phyloP scores from a whole-genome alignment of 805 yeast genomes.

The Yamadazyma kitorensis region DNA sequence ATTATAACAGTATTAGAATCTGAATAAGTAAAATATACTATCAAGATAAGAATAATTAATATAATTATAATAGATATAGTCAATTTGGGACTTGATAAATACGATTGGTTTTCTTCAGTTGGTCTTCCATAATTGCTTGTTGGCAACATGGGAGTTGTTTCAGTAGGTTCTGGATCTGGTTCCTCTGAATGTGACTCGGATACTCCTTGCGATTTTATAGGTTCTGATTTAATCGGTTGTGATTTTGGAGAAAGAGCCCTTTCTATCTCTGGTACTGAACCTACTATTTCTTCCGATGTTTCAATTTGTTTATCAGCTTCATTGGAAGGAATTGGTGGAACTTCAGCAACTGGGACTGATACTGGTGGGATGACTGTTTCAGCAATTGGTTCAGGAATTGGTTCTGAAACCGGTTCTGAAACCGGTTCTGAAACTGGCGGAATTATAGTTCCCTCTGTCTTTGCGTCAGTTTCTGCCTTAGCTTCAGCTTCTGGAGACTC shows the following conservation, averaged over 20 bases:
- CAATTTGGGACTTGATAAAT: conserved; percentile 10
- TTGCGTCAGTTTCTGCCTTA: background rate
- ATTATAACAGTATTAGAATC: conserved; percentile 11
- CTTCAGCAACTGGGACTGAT: too few relatives aligned
- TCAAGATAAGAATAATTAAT: conserved; percentile 10
- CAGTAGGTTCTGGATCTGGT: conserved; percentile 4
- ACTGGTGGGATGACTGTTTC: too few relatives aligned
- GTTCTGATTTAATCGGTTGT: background rate
- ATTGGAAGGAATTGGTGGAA: background rate
- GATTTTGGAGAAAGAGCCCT: background rate
- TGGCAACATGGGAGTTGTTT: conserved; percentile 5
- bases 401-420: too few relatives aligned
- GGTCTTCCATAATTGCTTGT: background rate
- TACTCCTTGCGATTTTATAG: conserved; percentile 1
- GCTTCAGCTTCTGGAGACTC: background rate
- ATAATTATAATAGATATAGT: conserved; percentile 11
- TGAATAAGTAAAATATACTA: conserved; percentile 13
- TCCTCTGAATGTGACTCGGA: background rate
- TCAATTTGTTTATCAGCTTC: too few relatives aligned
- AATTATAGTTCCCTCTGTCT: too few relatives aligned
- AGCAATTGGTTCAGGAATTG: too few relatives aligned
- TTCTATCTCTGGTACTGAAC: too few relatives aligned
- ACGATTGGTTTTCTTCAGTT: background rate
- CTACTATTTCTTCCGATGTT: too few relatives aligned
- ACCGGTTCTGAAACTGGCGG: too few relatives aligned